These are phyloP conservation scores for Psidium friedrichsthalianum DNA, from an alignment of 345 rosid species.

Conservation along the genomic window DNA sequence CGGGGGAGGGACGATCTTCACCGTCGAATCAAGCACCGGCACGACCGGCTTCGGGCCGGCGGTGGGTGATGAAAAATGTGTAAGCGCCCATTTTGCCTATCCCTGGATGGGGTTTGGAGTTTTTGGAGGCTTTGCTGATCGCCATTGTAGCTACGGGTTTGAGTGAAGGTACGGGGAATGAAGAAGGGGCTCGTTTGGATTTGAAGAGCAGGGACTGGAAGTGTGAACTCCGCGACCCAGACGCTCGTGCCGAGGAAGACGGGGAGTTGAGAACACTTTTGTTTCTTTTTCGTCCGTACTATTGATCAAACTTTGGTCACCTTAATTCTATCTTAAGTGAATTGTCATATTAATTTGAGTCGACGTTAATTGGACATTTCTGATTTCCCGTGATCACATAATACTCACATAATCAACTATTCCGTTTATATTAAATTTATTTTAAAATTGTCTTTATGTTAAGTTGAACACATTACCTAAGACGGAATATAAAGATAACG, in stretches of 20 bases:
- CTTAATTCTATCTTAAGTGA: too few species aligned
- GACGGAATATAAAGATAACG: background rate
- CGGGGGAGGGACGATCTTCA: constrained; percentile 27
- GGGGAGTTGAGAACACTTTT: too few species aligned
- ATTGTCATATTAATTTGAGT: too few species aligned
- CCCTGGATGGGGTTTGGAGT: constrained; percentile 59
- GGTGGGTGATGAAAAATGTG: constrained; percentile 90
- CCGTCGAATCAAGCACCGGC: constrained; percentile 26
- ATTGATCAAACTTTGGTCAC: background rate
- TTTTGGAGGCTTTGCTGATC: constrained; percentile 30
- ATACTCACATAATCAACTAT: too few species aligned
- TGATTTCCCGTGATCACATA: too few species aligned
- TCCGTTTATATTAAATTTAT: too few species aligned
- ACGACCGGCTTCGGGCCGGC: constrained; percentile 55
- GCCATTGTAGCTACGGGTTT: constrained; percentile 32
- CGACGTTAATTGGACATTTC: too few species aligned
- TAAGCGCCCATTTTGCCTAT: constrained; percentile 95
- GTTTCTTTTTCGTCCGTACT: too few species aligned
- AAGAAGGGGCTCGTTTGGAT: background rate
- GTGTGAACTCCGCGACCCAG: background rate
- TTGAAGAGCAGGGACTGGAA: background rate
- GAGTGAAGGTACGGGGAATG: background rate
- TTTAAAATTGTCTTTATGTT: too few species aligned
- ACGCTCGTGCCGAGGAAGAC: background rate
- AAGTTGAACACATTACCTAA: too few species aligned